phyloP scores from a whole-genome alignment of 2,329 filamentous ascomycete species.

The Falciphora oryzae region DNA sequence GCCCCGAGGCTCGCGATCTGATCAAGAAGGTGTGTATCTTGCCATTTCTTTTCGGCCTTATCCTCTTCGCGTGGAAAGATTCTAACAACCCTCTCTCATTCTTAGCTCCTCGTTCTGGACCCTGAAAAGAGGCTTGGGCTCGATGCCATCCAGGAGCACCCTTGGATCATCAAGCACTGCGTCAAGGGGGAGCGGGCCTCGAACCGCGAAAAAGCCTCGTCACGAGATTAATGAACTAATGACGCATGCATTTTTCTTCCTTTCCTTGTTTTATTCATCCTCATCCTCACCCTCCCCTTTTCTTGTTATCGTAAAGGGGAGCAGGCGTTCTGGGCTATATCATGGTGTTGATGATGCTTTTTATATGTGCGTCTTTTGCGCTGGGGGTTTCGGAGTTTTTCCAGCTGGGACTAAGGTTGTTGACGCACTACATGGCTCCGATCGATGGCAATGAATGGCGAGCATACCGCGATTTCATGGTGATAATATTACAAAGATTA shows the following conservation, averaged over 20 bases:
- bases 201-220: conserved; percentile 40
- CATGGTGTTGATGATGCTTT: not conserved
- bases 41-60: not conserved
- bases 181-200: conserved; percentile 53
- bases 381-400: not conserved
- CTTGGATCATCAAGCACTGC: conserved; percentile 97
- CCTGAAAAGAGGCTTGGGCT: conserved; percentile 89
- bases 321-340: not conserved
- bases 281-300: not conserved
- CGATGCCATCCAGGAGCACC: conserved; percentile 81
- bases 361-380: conserved; percentile 4
- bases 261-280: not conserved
- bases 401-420: not conserved
- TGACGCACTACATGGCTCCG: conserved; percentile 11
- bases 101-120: conserved; percentile 80
- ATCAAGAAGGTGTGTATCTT: conserved; percentile 67
- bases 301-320: not conserved
- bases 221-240: conserved; percentile 3
- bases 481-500: not conserved
- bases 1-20: conserved; percentile 80
- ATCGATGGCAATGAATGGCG: not conserved
- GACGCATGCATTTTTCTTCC: not conserved
- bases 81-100: conserved; percentile 12
- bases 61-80: not conserved
- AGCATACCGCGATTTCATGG: not conserved